phyloP scores from a whole-genome alignment of 2,329 filamentous ascomycete species.

The Fusarium redolens region DNA sequence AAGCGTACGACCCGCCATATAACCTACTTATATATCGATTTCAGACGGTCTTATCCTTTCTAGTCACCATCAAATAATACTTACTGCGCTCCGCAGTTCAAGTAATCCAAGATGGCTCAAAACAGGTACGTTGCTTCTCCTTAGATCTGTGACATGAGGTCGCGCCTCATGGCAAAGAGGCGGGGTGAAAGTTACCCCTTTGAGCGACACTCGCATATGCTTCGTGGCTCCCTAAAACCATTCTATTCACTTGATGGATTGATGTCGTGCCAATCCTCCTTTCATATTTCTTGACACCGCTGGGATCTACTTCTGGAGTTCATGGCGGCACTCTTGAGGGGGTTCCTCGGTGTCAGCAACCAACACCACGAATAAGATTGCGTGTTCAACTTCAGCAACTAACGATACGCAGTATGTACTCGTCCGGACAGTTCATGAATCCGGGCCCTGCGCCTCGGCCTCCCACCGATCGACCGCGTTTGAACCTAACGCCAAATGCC shows the following conservation, averaged over 20 bases:
- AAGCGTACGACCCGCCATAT: constrained; percentile 15
- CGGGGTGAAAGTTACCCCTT: constrained; percentile 29
- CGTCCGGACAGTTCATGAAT: constrained; percentile 87
- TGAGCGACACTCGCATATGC: neutral
- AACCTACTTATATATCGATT: constrained; percentile 15
- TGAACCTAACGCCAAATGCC: constrained; percentile 81
- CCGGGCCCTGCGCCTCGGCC: constrained; percentile 93
- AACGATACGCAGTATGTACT: constrained; percentile 61
- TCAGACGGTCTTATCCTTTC: constrained; percentile 11
- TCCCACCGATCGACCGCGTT: constrained; percentile 83
- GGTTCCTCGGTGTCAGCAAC: constrained; percentile 9
- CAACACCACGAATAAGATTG: neutral
- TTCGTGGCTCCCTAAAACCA: neutral
- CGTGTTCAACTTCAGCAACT: constrained; percentile 22
- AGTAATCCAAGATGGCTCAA: constrained; percentile 49
- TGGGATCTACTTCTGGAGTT: neutral
- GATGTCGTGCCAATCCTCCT: neutral
- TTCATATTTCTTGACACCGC: neutral
- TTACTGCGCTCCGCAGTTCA: constrained; percentile 18
- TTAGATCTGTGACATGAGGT: constrained; percentile 6
- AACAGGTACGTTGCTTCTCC: constrained; percentile 45
- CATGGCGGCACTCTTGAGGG: neutral
- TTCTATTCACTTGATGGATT: neutral
- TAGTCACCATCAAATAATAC: constrained; percentile 9
- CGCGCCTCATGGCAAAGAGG: constrained; percentile 16